Percentiles rank a stretch among this genome's conserved stretches.
These are phyloP conservation scores for Vigna mungo DNA, from an alignment of 306 rosid species.

Conservation along the genomic window DNA sequence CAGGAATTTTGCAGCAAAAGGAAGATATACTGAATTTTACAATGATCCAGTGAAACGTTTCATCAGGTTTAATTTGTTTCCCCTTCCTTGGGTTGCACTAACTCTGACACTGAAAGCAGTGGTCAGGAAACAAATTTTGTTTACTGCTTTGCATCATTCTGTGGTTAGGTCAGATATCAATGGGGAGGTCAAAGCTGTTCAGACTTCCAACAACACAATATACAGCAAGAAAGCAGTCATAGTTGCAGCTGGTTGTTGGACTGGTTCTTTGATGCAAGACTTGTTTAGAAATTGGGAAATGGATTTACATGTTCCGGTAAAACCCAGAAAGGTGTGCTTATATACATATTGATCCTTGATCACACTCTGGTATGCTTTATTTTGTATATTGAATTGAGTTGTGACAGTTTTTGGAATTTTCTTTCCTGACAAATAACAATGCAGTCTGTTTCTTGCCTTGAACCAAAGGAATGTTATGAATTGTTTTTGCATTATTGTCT, in stretches of 20 bases:
- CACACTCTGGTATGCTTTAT: constrained; percentile 15
- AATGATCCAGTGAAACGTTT: constrained; percentile 75
- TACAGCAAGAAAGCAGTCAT: constrained; percentile 73
- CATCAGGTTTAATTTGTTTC: constrained; percentile 58
- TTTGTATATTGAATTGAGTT: neutral
- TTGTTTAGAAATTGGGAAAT: constrained; percentile 63
- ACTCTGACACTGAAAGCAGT: constrained; percentile 15
- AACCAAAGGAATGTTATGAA: neutral
- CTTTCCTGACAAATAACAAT: neutral
- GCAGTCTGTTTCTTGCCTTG: neutral
- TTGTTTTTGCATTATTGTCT: constrained; percentile 8
- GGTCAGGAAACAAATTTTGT: constrained; percentile 8
- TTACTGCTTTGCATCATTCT: constrained; percentile 16
- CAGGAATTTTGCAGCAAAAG: constrained; percentile 59
- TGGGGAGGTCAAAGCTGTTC: constrained; percentile 63
- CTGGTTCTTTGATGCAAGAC: constrained; percentile 80
- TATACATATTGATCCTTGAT: constrained; percentile 12
- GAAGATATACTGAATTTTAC: constrained; percentile 84
- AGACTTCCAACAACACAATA: constrained; percentile 67
- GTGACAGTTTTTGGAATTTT: constrained; percentile 9
- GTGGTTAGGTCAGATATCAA: constrained; percentile 63
- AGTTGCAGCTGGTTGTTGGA: constrained; percentile 97
- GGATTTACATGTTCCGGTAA: constrained; percentile 71
- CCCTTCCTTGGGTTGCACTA: constrained; percentile 2
- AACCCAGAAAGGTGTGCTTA: constrained; percentile 80